Percentiles rank a stretch among this genome's conserved stretches.
phyloP scores from a whole-genome alignment of 2,329 filamentous ascomycete species.

The Polychaeton citri region DNA sequence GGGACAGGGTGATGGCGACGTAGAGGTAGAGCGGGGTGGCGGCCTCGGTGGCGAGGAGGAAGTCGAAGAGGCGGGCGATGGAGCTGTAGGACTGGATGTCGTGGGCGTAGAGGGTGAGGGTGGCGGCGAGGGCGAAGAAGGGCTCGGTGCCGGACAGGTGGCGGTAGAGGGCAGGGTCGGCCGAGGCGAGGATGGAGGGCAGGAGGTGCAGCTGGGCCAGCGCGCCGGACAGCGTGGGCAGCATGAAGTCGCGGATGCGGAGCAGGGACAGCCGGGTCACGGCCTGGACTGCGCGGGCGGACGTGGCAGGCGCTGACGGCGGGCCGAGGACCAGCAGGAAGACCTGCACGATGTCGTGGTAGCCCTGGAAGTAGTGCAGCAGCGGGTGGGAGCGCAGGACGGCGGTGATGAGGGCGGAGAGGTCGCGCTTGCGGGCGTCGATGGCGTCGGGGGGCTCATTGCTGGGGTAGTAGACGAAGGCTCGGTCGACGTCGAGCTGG shows the following conservation, averaged over 20 bases:
- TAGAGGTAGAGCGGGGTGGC: slow-evolving; percentile 85
- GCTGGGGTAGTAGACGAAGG: slow-evolving; percentile 93
- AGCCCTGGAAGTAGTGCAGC: slow-evolving; percentile 95
- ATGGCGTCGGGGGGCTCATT: slow-evolving; percentile 58
- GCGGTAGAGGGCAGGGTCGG: slow-evolving; percentile 56
- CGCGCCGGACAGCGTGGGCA: slow-evolving; percentile 70
- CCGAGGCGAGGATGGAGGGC: slow-evolving; percentile 61
- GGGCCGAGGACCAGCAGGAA: slow-evolving; percentile 68
- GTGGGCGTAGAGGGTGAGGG: slow-evolving; percentile 90
- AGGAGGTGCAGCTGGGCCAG: slow-evolving; percentile 77
- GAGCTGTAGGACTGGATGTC: slow-evolving; percentile 82
- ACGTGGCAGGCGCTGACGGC: slow-evolving; percentile 7
- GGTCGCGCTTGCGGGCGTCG: slow-evolving; percentile 55
- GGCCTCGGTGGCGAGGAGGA: slow-evolving; percentile 75
- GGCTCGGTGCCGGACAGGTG: slow-evolving; percentile 52
- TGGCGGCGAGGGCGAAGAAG: slow-evolving; percentile 87
- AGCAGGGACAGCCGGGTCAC: slow-evolving; percentile 75
- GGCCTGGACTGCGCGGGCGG: slow-evolving; percentile 44
- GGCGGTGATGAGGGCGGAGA: slow-evolving; percentile 67
- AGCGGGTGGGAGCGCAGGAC: slow-evolving; percentile 69
- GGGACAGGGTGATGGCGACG: slow-evolving; percentile 56
- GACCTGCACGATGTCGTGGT: slow-evolving; percentile 96
- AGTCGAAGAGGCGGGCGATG: slow-evolving; percentile 86
- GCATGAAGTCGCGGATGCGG: slow-evolving; percentile 94
- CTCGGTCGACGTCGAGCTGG: slow-evolving; percentile 77